Evolutionary conservation across 805 yeast species (phyloP).

Genomic region (Komagataella phaffii): DNA sequence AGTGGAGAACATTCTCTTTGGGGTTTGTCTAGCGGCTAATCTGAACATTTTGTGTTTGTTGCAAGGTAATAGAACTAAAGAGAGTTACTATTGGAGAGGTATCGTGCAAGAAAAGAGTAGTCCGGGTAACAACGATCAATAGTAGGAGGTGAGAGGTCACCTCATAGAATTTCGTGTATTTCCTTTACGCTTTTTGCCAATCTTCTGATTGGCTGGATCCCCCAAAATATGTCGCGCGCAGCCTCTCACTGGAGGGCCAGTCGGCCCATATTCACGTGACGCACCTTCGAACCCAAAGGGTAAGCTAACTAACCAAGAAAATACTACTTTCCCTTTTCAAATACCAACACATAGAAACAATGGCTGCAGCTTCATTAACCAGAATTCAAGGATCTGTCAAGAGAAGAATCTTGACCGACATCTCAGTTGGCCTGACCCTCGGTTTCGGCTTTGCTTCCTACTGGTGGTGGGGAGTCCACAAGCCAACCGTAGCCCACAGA

Average conservation of each 20-base stretch:
- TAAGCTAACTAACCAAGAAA: neutral
- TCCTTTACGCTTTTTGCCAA: neutral
- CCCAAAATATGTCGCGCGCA: neutral
- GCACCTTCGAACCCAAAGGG: neutral
- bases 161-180: neutral
- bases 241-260: neutral
- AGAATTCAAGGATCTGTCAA: conserved; percentile 46
- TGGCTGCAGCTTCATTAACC: conserved; percentile 78
- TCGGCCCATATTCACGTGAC: neutral
- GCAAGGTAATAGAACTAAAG: neutral
- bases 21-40: conserved; percentile 7
- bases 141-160: neutral
- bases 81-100: neutral
- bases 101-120: neutral
- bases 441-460: conserved; percentile 41
- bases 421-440: conserved; percentile 28
- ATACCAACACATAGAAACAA: conserved; percentile 13
- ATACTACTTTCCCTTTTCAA: neutral
- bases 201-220: neutral
- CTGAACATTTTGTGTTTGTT: conserved; percentile 1
- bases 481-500: conserved; percentile 56
- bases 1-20: conserved; percentile 40
- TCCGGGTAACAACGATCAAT: neutral
- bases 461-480: conserved; percentile 87
- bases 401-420: conserved; percentile 70